These are phyloP conservation scores for Lepidium aucheri DNA, from an alignment of 345 rosid species.

Conservation along the genomic window DNA sequence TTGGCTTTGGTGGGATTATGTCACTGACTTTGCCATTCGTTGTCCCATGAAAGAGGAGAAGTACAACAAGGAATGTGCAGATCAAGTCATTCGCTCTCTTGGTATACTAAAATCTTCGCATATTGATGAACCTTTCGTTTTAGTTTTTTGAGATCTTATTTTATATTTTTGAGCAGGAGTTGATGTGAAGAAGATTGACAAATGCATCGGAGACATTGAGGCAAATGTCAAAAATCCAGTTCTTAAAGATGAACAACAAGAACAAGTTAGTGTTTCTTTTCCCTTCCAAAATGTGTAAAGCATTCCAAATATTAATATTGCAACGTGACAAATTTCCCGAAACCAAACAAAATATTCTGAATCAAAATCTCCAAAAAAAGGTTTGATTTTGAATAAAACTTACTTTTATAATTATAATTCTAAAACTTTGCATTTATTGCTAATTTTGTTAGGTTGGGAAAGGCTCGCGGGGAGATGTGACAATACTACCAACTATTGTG, in stretches of 20 bases:
- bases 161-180: conserved; percentile 31
- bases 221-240: conserved; percentile 59
- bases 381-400: too few species aligned
- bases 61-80: conserved; percentile 48
- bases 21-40: conserved; percentile 47
- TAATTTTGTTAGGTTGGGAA: conserved; percentile 53
- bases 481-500: conserved; percentile 89
- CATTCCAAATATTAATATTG: background rate
- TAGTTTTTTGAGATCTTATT: background rate
- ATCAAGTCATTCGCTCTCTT: conserved; percentile 46
- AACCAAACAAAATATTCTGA: too few species aligned
- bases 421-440: background rate
- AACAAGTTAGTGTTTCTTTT: conserved; percentile 40
- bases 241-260: conserved; percentile 71
- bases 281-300: background rate
- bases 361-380: too few species aligned
- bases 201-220: conserved; percentile 69
- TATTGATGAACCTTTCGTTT: background rate
- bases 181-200: conserved; percentile 55
- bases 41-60: conserved; percentile 56
- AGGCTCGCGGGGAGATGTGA: conserved; percentile 90
- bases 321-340: too few species aligned
- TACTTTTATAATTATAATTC: background rate
- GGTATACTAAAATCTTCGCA: conserved; percentile 20
- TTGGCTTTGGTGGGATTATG: conserved; percentile 73